These are phyloP conservation scores for Neocallimastix lanati DNA, from an alignment of 192 early-diverging fungal species.

Conservation along the genomic window DNA sequence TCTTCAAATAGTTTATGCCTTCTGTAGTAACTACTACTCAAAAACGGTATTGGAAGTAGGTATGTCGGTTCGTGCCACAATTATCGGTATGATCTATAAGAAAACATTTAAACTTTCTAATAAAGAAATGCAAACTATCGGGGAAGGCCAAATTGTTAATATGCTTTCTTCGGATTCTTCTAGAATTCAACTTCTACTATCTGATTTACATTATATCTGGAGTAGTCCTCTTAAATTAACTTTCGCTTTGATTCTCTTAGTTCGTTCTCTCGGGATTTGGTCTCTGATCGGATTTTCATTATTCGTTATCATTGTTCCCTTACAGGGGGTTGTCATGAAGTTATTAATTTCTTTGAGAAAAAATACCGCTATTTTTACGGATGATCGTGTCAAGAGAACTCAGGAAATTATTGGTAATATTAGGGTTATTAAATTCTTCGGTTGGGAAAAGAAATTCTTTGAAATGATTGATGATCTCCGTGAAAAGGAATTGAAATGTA, in stretches of 20 bases:
- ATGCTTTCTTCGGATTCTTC: constrained; percentile 10
- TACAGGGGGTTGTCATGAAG: constrained; percentile 17
- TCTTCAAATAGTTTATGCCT: constrained; percentile 10
- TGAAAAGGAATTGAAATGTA: constrained; percentile 34
- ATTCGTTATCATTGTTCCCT: constrained; percentile 14
- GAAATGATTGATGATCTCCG: constrained; percentile 42
- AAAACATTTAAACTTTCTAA: constrained; percentile 33
- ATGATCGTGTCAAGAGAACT: constrained; percentile 48
- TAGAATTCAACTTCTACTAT: constrained; percentile 2
- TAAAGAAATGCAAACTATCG: constrained; percentile 18
- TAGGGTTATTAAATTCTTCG: constrained; percentile 82
- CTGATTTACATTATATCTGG: constrained; percentile 24
- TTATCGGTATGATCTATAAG: constrained; percentile 31
- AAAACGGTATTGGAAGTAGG: constrained; percentile 16
- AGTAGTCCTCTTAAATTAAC: constrained; percentile 12
- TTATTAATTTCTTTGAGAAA: constrained; percentile 14
- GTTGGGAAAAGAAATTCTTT: constrained; percentile 61
- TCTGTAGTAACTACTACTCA: constrained; percentile 20
- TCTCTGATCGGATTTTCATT: constrained; percentile 20
- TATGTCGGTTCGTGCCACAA: constrained; percentile 16
- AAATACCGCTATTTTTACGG: constrained; percentile 38
- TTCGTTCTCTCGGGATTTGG: constrained; percentile 8
- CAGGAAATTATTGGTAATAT: constrained; percentile 56
- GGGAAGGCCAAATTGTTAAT: constrained; percentile 17
- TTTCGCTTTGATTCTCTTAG: constrained; percentile 14